Base-by-base conservation (phyloP, 176 grass and related monocot genomes). In the Melocanna baccifera region DNA sequence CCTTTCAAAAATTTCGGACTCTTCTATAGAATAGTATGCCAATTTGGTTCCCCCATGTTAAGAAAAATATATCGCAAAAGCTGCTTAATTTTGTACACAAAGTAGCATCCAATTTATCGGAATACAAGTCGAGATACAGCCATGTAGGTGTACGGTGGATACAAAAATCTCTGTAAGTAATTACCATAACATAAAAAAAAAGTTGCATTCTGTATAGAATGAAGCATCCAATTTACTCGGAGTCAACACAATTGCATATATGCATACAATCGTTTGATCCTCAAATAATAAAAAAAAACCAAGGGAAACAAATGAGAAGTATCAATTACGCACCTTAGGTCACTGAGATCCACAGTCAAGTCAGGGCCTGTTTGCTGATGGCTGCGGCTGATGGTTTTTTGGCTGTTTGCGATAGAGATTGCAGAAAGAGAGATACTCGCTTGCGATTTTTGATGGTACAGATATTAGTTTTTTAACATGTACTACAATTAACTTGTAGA, bases 291-390 rank as follows among this genome's bases (percentile, higher is more conserved):
- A 77, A 46, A 71, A 1, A 9, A 82, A 75, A 14, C 22, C n/a
- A 61, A 83, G 10, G 41, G 19, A 63, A 56, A 52, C 14, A 70
- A 67, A 50, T 43, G 12, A 67, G 11, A 81, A 48, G 7, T 67
- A 63, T 81, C 19, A 78, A 80, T 48, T 75, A 39, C 74, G 78
- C 34, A 90, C 94, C 91, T 91, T 47, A 97, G 61, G 25, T 94
- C 90, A 82, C 83, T 85, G 46, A 97, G 94, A 80, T 92, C 89
- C 26, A 56, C 78, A 5, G 83, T 84, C 73, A 97, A 94, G 47
- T 94, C 94, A 82, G n/a, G n/a, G n/a, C n/a, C n/a, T n/a, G n/a
- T n/a, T n/a, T n/a, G n/a, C n/a, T n/a, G n/a, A n/a, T n/a, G n/a
- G n/a, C n/a, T n/a, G n/a, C n/a, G n/a, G n/a, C n/a, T n/a, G n/a